Base-by-base conservation (phyloP, 2,329 filamentous ascomycete species). In the Hawksworthiomyces lignivorus region DNA sequence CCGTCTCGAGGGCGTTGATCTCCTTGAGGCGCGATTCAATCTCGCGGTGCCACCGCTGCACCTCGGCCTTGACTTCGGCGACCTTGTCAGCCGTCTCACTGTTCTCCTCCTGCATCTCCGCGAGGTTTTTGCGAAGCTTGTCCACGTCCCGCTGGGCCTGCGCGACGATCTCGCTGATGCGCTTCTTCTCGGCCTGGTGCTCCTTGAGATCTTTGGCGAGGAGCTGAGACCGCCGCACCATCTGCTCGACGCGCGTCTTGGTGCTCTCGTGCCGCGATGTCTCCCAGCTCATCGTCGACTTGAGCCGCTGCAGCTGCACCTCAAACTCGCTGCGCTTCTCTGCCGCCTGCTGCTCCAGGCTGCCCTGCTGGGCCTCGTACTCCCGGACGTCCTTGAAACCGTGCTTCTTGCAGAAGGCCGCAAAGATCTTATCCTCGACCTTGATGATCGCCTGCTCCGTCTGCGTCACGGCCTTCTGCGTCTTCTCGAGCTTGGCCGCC, bases 281-380 rank as follows among this genome's bases (percentile, higher is more conserved):
- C 53, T 80, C 73, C 74, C 76, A 81, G 43, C 67, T 70, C 36
- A 80, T 62, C 36, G 69, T 70, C 52, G 67, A 76, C 47, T 84
- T 74, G 22, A 96, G 68, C 31, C 81, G 79, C 53, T 87, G 80
- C 57, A 82, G 84, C 58, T 98, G 92, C 4, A 84, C 80, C 43
- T 83, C 84, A 54, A 95, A 97, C 51, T 89, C 82, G 40, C 85
- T 80, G 48, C 87, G 87, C 68, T 89, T 89, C 62, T 92, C 82
- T 1, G 82, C 82, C 33, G 86, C 85, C 59, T 97, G 87, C 59
- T 95, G 87, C 61, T 97, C 89, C 36, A 94, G 69, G 31, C 84
- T 88, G 36, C 92, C 90, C 63, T 97, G 92, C 52, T 94, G 89
- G 20, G 84, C 84, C 59, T 97, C 88, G 55, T 97, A 98, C 44